Evolutionary conservation across 2,329 filamentous ascomycete genomes (phyloP).

Genomic region (Pseudocercospora crystallina): DNA sequence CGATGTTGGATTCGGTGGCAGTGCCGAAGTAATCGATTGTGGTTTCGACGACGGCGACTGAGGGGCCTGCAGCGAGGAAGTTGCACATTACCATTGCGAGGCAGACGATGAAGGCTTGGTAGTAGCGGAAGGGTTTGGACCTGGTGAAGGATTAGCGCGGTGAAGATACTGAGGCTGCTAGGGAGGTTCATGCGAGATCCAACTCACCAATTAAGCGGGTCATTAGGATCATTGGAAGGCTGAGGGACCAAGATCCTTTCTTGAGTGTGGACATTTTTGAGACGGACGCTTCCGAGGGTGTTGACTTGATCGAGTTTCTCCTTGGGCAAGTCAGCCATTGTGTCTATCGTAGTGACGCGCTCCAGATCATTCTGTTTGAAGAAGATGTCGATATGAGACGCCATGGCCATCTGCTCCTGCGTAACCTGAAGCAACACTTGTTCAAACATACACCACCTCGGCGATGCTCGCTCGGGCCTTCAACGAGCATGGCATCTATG

Average conservation of each 20-base stretch:
- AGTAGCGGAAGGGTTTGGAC: constrained; percentile 48
- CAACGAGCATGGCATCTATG: too few relatives aligned
- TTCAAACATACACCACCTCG: too few relatives aligned
- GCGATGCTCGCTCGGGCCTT: too few relatives aligned
- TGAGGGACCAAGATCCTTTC: constrained; percentile 52
- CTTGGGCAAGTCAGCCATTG: neutral
- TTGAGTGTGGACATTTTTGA: constrained; percentile 18
- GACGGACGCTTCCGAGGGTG: constrained; percentile 8
- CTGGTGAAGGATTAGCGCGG: constrained; percentile 37
- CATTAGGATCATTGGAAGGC: constrained; percentile 52
- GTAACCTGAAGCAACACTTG: too few relatives aligned
- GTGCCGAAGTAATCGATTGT: constrained; percentile 50
- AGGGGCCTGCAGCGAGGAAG: constrained; percentile 57
- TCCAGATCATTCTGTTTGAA: too few relatives aligned
- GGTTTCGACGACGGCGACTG: constrained; percentile 52
- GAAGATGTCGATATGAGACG: too few relatives aligned
- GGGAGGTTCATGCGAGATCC: constrained; percentile 26
- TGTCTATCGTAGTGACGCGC: neutral
- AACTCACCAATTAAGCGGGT: constrained; percentile 51
- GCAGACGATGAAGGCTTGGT: constrained; percentile 52
- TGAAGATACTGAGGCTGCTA: constrained; percentile 53
- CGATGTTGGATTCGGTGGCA: constrained; percentile 36
- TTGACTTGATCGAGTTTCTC: neutral
- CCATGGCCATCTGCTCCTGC: too few relatives aligned
- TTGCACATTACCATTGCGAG: constrained; percentile 58